These are phyloP conservation scores for Arabidopsis suecica DNA, from an alignment of 345 rosid species.

Conservation along the genomic window DNA sequence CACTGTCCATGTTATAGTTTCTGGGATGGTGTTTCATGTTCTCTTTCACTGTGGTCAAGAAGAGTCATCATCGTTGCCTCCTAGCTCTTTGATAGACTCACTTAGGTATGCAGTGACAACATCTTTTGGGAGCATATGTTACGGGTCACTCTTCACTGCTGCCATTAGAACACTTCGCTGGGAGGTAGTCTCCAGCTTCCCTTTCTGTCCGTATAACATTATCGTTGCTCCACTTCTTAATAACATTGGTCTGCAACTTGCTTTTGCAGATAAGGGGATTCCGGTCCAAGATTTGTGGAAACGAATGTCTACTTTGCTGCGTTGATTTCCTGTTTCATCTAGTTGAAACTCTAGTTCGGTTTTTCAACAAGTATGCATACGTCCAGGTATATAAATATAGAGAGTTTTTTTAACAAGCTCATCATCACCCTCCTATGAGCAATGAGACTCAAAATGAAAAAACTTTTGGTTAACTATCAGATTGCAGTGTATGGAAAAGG, in stretches of 20 bases:
- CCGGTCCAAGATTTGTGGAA: constrained; percentile 93
- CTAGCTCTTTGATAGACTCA: constrained; percentile 68
- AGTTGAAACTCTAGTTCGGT: constrained; percentile 97
- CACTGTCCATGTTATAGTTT: constrained; percentile 93
- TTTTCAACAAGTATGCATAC: constrained; percentile 93
- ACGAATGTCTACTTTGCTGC: constrained; percentile 94
- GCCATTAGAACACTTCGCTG: constrained; percentile 94
- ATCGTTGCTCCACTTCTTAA: not conserved
- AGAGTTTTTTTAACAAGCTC: not conserved
- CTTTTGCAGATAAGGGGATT: constrained; percentile 80
- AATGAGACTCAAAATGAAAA: constrained; percentile 6
- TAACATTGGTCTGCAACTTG: not conserved
- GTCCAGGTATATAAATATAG: constrained; percentile 70
- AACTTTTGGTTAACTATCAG: constrained; percentile 43
- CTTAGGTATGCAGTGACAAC: constrained; percentile 84
- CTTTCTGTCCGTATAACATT: not conserved
- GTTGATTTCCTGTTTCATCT: constrained; percentile 90
- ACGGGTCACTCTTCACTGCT: constrained; percentile 96
- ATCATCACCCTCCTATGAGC: not conserved
- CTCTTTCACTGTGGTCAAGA: constrained; percentile 81
- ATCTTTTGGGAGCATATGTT: constrained; percentile 96
- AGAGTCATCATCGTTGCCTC: constrained; percentile 79
- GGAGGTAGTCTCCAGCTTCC: constrained; percentile 63
- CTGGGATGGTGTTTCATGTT: constrained; percentile 92
- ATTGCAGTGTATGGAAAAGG: constrained; percentile 93